Evolutionary conservation across 495 filamentous ascomycete genomes (phyloP).

Genomic region (Aspergillus coremiiformis): DNA sequence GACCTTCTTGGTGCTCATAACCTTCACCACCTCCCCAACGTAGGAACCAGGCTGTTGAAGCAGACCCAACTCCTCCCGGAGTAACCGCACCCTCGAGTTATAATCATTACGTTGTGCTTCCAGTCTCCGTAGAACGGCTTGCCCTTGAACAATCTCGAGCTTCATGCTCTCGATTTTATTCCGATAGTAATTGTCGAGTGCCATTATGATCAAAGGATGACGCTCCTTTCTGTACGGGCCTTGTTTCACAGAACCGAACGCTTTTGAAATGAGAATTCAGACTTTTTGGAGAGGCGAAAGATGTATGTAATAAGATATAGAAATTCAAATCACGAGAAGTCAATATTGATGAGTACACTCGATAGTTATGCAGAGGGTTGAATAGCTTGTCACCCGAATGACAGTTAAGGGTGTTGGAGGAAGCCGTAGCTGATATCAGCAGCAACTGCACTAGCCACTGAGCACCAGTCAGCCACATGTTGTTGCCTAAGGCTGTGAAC

Average conservation of each 20-base stretch:
- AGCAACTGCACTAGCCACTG: no score
- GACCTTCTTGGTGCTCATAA: constrained; percentile 99
- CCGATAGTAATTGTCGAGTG: constrained; percentile 97
- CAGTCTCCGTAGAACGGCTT: constrained; percentile 86
- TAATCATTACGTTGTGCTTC: constrained; percentile 99
- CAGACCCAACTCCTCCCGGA: constrained; percentile 92
- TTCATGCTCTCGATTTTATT: constrained; percentile 99
- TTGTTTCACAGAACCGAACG: background rate
- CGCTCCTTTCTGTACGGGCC: constrained; percentile 12
- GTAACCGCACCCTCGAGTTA: constrained; percentile 92
- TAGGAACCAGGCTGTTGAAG: constrained; percentile 97
- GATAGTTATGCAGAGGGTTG: no score
- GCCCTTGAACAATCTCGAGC: constrained; percentile 97
- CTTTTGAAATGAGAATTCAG: background rate
- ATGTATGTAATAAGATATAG: background rate
- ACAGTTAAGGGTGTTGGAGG: no score
- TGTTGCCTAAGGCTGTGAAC: no score
- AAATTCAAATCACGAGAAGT: no score
- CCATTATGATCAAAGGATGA: constrained; percentile 58
- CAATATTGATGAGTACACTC: no score
- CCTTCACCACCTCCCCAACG: constrained; percentile 97
- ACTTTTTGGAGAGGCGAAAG: background rate
- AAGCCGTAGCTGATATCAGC: no score
- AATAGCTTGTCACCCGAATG: no score
- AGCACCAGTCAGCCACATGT: no score